These are phyloP conservation scores for Nidularia pulvinata DNA, from an alignment of 768 basidiomycete genomes.

Conservation along the genomic window DNA sequence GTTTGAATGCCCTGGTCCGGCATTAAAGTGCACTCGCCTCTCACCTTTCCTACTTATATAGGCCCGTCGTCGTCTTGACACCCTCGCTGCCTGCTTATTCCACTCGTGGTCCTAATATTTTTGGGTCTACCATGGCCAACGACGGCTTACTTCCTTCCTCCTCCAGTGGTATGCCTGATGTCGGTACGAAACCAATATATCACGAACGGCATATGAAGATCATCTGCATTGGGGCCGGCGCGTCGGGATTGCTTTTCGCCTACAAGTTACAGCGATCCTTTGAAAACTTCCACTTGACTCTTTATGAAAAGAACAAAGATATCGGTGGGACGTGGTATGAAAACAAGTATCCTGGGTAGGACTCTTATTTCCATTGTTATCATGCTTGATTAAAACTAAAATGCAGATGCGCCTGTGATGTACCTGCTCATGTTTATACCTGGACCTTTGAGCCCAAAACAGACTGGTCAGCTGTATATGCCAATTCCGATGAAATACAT, in stretches of 20 bases:
- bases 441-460: conserved; percentile 29
- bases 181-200: conserved; percentile 19
- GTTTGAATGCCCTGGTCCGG: too few species aligned
- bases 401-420: conserved; percentile 26
- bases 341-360: conserved; percentile 32
- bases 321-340: conserved; percentile 31
- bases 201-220: conserved; percentile 21
- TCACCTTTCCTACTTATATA: too few species aligned
- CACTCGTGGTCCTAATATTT: too few species aligned
- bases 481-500: conserved; percentile 23
- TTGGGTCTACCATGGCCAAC: not conserved
- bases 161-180: not conserved
- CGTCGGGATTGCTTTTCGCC: conserved; percentile 26
- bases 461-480: conserved; percentile 28
- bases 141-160: not conserved
- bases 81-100: too few species aligned
- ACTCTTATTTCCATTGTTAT: not conserved
- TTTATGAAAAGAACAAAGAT: conserved; percentile 31
- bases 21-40: too few species aligned
- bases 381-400: too few species aligned
- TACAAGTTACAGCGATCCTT: conserved; percentile 34
- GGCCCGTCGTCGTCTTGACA: too few species aligned
- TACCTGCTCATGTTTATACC: conserved; percentile 26
- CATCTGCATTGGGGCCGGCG: conserved; percentile 31
- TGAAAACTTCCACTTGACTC: conserved; percentile 22